These are phyloP conservation scores for Isoetes taiwanensis DNA, from an alignment of 75 land plant genomes.

Conservation along the genomic window DNA sequence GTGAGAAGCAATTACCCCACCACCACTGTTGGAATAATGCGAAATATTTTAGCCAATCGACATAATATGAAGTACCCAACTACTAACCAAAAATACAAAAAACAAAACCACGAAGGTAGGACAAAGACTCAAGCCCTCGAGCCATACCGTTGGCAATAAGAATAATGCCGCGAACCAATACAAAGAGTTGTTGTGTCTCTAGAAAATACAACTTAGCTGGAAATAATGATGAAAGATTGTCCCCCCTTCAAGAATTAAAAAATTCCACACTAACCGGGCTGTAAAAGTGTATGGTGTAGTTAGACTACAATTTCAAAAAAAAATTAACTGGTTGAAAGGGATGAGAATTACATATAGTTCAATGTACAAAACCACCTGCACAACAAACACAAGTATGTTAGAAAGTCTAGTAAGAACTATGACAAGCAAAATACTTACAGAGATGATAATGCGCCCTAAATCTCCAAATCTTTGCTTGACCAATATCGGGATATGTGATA, in stretches of 20 bases:
- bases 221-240: slow-evolving; percentile 53
- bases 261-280: slow-evolving; percentile 73
- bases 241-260: slow-evolving; percentile 65
- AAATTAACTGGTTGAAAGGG: not conserved
- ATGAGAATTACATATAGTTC: slow-evolving; percentile 85
- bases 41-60: too few species aligned
- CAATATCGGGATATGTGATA: slow-evolving; percentile 75
- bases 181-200: slow-evolving; percentile 33
- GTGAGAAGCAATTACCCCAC: slow-evolving; percentile 78
- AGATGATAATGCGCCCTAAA: slow-evolving; percentile 38
- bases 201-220: slow-evolving; percentile 42
- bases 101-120: slow-evolving; percentile 65
- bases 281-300: too few species aligned
- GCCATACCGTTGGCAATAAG: slow-evolving; percentile 75
- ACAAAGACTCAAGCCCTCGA: slow-evolving; percentile 45
- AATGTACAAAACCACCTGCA: slow-evolving; percentile 64
- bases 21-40: too few species aligned
- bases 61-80: too few species aligned
- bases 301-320: not conserved
- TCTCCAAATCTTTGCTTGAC: slow-evolving; percentile 82
- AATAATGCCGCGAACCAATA: slow-evolving; percentile 37
- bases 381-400: slow-evolving; percentile 4
- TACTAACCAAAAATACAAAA: too few species aligned
- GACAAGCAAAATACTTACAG: slow-evolving; percentile 31
- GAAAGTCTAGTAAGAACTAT: not conserved